These are phyloP conservation scores for Eucalyptus regnans DNA, from an alignment of 345 rosid genomes.

Conservation along the genomic window DNA sequence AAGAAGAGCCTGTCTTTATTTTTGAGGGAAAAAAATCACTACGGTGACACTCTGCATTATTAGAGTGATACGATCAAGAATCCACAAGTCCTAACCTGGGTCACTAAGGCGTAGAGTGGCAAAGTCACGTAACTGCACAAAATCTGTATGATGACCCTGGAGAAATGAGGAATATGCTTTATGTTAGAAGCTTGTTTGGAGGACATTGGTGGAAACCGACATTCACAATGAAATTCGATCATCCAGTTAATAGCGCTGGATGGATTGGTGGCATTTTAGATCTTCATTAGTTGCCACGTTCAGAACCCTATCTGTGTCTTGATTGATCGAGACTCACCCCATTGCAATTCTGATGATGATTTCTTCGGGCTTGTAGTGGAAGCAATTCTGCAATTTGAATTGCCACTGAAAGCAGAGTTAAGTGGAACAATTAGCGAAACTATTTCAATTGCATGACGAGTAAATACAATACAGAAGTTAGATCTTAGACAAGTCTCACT, in stretches of 20 bases:
- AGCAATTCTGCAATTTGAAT: slow-evolving; percentile 41
- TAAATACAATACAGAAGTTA: background rate
- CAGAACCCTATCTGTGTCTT: background rate
- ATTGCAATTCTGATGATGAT: slow-evolving; percentile 53
- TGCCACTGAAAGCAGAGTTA: slow-evolving; percentile 35
- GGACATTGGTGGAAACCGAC: background rate
- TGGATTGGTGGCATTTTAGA: background rate
- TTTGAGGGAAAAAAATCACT: background rate
- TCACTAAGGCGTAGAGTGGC: slow-evolving; percentile 94
- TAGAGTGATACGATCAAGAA: background rate
- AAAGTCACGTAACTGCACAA: slow-evolving; percentile 92
- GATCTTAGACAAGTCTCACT: background rate
- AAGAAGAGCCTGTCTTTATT: background rate
- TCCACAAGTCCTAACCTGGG: slow-evolving; percentile 42
- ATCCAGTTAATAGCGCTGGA: background rate
- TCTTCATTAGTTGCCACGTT: background rate
- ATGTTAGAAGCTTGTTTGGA: background rate
- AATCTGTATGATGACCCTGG: slow-evolving; percentile 69
- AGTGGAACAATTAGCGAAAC: background rate
- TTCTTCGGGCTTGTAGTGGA: slow-evolving; percentile 20
- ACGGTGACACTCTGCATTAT: background rate
- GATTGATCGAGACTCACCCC: slow-evolving; percentile 44
- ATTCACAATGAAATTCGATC: background rate
- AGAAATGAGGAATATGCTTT: background rate
- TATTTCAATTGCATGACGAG: background rate